Percentiles rank a stretch among this genome's conserved stretches.
Evolutionary conservation across 2,329 filamentous ascomycete species (phyloP).

Genomic region (Lanzia echinophila): DNA sequence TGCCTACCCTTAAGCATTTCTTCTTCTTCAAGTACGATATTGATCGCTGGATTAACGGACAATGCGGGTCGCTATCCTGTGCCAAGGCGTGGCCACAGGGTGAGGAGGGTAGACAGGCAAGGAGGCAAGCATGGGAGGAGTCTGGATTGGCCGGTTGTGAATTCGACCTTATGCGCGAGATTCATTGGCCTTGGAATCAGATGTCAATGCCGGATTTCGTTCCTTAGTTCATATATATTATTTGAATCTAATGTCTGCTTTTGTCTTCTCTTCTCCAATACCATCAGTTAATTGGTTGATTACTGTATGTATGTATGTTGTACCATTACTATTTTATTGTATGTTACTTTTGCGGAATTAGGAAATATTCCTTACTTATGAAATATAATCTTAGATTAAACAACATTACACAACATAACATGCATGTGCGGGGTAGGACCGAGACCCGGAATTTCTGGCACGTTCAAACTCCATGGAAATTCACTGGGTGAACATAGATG

Average conservation of each 20-base stretch:
- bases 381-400: too few relatives aligned
- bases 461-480: too few relatives aligned
- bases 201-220: constrained; percentile 6
- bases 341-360: too few relatives aligned
- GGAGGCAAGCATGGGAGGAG: constrained; percentile 7
- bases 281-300: too few relatives aligned
- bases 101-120: constrained; percentile 1
- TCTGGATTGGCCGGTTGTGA: constrained; percentile 1
- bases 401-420: too few relatives aligned
- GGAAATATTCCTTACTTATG: too few relatives aligned
- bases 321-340: too few relatives aligned
- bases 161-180: constrained; percentile 7
- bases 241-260: not conserved
- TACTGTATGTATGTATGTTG: too few relatives aligned
- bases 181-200: constrained; percentile 9
- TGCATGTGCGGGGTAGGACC: too few relatives aligned
- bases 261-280: not conserved
- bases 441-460: too few relatives aligned
- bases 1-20: constrained; percentile 6
- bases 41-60: constrained; percentile 5
- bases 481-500: too few relatives aligned
- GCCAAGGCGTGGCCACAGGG: constrained; percentile 7
- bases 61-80: constrained; percentile 2
- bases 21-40: constrained; percentile 9
- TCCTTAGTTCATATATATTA: not conserved